Base-by-base conservation (phyloP, 495 filamentous ascomycete species). In the Thermothielavioides terrestris region DNA sequence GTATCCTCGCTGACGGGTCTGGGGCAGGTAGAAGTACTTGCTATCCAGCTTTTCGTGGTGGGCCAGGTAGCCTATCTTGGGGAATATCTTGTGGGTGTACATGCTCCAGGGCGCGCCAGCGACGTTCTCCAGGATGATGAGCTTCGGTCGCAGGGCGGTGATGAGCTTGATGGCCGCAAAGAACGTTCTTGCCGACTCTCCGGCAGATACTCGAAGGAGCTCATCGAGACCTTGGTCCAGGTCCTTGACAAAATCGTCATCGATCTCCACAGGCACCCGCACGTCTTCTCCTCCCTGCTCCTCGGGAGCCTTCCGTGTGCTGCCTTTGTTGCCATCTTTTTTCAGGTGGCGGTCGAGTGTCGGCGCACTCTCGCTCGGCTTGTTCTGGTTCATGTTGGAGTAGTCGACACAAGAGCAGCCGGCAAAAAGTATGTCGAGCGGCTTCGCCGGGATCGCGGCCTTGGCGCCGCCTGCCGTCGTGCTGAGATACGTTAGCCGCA, bases 331-430 rank as follows among this genome's bases (percentile, higher is more conserved):
- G n/a, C n/a, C 26, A 28, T 52, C 1, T 56, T 20, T 1, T 11
- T 53, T 50, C 6, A 58, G 47, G 27, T 42, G 32, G 4, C 14
- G 23, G 15, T 52, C 42, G 15, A 56, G 53, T 6, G 36, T 30
- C 2, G 35, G 30, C 32, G 54, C 32, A 5, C 38, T 8, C 6
- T 54, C 57, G 2, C 73, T 72, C 20, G 60, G 65, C 10, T 65
- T 54, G 6, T 55, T 71, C 15, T 22, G 9, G 56, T 84, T 85
- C 20, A 82, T 60, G 4, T 49, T 46, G 0, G 80, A 84, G 48
- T 83, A 88, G 59, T 94, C 88, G 10, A 88, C 82, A 56, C 88
- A 94, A 4, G 83, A 80, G 49, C 83, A 86, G 0, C 88, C 88
- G 9, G 83, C 82, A 37, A 92, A 71, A 7, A 94, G 65, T 20